phyloP scores from a whole-genome alignment of 306 rosid genomes.

The Leucaena leucocephala region DNA sequence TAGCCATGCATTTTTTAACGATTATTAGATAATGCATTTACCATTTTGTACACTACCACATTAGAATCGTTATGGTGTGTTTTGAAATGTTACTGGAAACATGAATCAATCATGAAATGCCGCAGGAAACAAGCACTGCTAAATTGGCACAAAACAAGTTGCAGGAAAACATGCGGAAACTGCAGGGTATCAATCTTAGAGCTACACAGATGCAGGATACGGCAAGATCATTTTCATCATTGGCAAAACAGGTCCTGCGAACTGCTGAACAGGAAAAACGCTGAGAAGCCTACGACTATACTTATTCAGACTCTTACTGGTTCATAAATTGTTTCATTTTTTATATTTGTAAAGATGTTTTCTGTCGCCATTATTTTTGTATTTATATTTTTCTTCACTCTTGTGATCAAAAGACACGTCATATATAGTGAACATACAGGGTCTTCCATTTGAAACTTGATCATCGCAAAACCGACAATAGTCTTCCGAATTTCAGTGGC shows the following conservation, averaged over 20 bases:
- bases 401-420: neutral
- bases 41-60: neutral
- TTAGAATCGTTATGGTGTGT: neutral
- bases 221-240: slow-evolving; percentile 80
- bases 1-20: neutral
- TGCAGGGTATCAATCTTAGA: slow-evolving; percentile 63
- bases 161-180: slow-evolving; percentile 61
- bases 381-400: neutral
- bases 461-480: neutral
- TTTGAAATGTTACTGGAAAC: slow-evolving; percentile 19
- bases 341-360: slow-evolving; percentile 24
- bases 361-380: slow-evolving; percentile 24
- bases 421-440: neutral
- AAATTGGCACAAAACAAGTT: slow-evolving; percentile 71
- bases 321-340: slow-evolving; percentile 11
- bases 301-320: neutral
- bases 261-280: slow-evolving; percentile 61
- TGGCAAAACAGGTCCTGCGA: slow-evolving; percentile 75
- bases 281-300: slow-evolving; percentile 22
- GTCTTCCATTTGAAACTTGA: neutral
- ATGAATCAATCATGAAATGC: slow-evolving; percentile 21
- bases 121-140: slow-evolving; percentile 69
- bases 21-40: neutral
- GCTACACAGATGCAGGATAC: slow-evolving; percentile 78
- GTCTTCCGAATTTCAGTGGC: neutral